These are phyloP conservation scores for Aristolochia fimbriata DNA, from an alignment of 164 flowering plant species.

Conservation along the genomic window DNA sequence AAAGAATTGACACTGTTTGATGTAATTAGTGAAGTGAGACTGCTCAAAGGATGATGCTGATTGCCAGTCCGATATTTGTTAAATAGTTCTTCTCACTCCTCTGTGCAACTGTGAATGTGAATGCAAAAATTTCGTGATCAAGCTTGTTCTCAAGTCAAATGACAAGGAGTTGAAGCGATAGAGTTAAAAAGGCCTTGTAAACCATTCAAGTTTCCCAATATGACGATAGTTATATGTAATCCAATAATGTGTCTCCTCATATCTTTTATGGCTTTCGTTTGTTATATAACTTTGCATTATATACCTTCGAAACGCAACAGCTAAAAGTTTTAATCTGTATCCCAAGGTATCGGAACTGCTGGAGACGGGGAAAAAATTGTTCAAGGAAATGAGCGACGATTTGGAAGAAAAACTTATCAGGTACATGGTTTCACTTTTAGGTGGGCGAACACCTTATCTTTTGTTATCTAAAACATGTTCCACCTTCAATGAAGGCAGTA, in stretches of 20 bases:
- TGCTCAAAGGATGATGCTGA: too few relatives aligned
- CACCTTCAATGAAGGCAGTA: neutral
- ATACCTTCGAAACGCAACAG: neutral
- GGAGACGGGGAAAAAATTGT: slow-evolving; percentile 62
- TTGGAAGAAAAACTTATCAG: slow-evolving; percentile 68
- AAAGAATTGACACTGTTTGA: too few relatives aligned
- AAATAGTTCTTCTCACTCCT: too few relatives aligned
- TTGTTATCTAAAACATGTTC: neutral
- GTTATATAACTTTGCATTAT: neutral
- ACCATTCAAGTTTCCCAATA: too few relatives aligned
- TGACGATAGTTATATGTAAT: neutral
- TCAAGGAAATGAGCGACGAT: slow-evolving; percentile 56
- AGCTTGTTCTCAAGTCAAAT: too few relatives aligned
- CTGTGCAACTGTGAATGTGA: too few relatives aligned
- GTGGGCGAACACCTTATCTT: too few relatives aligned
- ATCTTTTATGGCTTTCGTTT: neutral
- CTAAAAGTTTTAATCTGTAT: neutral
- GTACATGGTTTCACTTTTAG: slow-evolving; percentile 26
- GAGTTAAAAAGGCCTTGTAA: too few relatives aligned
- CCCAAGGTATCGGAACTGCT: slow-evolving; percentile 62
- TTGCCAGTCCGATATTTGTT: too few relatives aligned
- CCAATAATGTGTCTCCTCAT: neutral
- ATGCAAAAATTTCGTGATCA: too few relatives aligned
- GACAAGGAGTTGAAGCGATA: too few relatives aligned
- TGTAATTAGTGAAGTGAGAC: too few relatives aligned